Base-by-base conservation (phyloP, 495 filamentous ascomycete genomes). In the Xylaria flabelliformis region DNA sequence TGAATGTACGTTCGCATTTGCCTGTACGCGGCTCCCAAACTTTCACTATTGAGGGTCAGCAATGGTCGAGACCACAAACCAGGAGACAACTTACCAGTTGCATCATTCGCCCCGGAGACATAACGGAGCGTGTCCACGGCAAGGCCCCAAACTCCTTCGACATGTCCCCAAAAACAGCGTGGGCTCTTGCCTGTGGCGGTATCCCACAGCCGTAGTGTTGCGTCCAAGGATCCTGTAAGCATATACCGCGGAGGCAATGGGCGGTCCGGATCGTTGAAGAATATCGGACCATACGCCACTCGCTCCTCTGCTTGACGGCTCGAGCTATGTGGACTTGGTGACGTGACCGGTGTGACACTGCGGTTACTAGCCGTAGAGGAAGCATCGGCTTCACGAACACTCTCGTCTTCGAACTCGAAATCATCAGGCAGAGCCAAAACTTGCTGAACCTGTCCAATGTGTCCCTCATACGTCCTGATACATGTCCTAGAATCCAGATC, bases 81-180 rank as follows among this genome's bases (percentile, higher is more conserved):
- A 10, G 46, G 48, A 8, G 17, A 48, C 13, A 50, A 63, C 70
- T 77, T 79, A 80, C 97, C 92, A 90, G 95, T 98, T 48, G 92
- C 89, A 81, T 99, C 96, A 80, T 98, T 91, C 44, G 93, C 91
- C 13, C 95, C 96, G 66, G 91, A 92, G 44, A 98, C 93, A 39
- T 97, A 89, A 19, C 96, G 90, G 44, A 99, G 84, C 0, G 92
- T 94, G 79, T 99, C 97, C 2, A 93, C 97, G 1, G 93, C 95
- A 6, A 99, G 87, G 12, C 93, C 92, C 96, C 96, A 99, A 29
- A 99, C 91, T 32, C 96, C 96, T 79, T 98, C 96, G 29, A 99
- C 84, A 74, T 99, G 96, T 0, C 96, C 96, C 72, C 98, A 99
- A 82, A 97, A 95, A 4, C 94, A 98, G 65, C 93, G 93, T 12